Evolutionary conservation across 2,329 filamentous ascomycete species (phyloP), one percentile per base, ranked within the genome.

Genomic region (Phaeosphaeria sp.): DNA sequence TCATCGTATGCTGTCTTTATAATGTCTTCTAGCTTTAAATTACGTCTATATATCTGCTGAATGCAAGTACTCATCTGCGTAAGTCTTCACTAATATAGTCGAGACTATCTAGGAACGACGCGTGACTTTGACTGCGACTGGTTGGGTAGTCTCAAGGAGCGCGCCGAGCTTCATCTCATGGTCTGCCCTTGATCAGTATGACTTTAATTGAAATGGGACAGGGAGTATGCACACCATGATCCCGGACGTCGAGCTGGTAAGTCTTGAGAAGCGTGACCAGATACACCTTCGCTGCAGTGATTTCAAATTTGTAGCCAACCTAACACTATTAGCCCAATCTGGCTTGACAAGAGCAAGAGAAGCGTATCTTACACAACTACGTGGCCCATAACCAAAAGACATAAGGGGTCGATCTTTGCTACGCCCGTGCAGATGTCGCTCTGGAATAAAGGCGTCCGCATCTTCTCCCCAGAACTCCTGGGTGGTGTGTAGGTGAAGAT

Each of bases 221-320:
- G 6, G 3, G 6, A 13, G 11, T 7, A 36, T 6, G 11, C 6
- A 13, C 15, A 8, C 49, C 52, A 8, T 49, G 20, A 1, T 53
- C 45, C 18, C 44, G 25, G 5, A 57, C 44, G 11, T 30, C 49
- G n/a, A 57, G 40, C 15, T 17, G 13, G 11, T 53, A 50, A 3
- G 45, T 45, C 46, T 53, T 25, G 9, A 57, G 42, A 22, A 57
- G 40, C 8, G 27, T 53, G n/a, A 53, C 39, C 1, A 57, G 22
- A 13, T 53, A 57, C 18, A 53, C 46, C 40, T 57, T 47, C 9
- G 53, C 46, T 11, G 55, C 50, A 4, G 53, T 22, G 2, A 48
- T n/a, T 2, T 50, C 55, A 18, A 43, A 57, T 20, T 47, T 57
- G 21, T 53, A 57, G 11, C 55, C 55, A 33, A 53, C 50, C 42